These are phyloP conservation scores for Penicillium argentinense DNA, from an alignment of 495 filamentous ascomycete species.

Conservation along the genomic window DNA sequence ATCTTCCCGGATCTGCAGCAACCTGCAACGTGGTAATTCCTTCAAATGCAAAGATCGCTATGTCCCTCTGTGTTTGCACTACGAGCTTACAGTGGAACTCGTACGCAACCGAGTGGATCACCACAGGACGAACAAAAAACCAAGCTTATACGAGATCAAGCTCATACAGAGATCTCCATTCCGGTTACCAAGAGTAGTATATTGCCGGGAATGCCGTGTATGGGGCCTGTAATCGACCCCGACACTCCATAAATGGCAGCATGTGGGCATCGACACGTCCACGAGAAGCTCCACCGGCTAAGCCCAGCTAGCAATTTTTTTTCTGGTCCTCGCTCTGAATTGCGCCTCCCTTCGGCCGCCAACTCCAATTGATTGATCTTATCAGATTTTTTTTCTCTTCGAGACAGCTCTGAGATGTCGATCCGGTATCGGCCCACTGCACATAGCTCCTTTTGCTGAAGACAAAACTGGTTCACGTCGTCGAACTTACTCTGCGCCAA, in stretches of 20 bases:
- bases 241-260: not conserved
- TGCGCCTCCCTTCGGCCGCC: not conserved
- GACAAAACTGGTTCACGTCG: not conserved
- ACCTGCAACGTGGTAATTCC: not conserved
- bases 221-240: not conserved
- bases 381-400: constrained; percentile 11
- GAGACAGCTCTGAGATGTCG: constrained; percentile 4
- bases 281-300: not conserved
- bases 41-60: not conserved
- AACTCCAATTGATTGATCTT: constrained; percentile 5
- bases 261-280: not conserved
- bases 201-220: not conserved
- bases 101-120: not conserved
- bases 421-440: constrained; percentile 13
- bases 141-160: not conserved
- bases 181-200: not conserved
- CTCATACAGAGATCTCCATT: not conserved
- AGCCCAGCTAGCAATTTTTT: not conserved
- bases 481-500: constrained; percentile 2
- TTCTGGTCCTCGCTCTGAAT: not conserved
- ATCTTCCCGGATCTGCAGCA: no score
- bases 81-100: not conserved
- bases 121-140: not conserved
- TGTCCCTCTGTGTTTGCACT: not conserved
- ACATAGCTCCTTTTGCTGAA: not conserved